phyloP scores from a whole-genome alignment of 768 basidiomycete genomes.

The Peribolospora baueri region DNA sequence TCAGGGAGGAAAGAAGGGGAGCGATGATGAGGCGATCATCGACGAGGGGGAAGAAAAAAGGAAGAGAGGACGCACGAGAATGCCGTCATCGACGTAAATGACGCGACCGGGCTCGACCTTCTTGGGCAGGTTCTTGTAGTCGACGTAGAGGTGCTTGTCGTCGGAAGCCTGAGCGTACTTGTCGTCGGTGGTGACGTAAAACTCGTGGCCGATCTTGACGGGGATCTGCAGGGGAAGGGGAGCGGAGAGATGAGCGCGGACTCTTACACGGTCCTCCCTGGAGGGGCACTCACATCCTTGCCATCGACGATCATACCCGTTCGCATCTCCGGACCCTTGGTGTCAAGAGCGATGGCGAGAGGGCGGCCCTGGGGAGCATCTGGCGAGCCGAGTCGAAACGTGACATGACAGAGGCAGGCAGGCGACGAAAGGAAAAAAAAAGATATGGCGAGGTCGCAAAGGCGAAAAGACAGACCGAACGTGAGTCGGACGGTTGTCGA shows the following conservation, averaged over 20 bases:
- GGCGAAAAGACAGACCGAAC: not conserved
- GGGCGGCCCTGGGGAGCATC: constrained; percentile 59
- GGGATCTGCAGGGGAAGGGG: constrained; percentile 22
- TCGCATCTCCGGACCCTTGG: constrained; percentile 98
- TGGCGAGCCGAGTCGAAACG: constrained; percentile 12
- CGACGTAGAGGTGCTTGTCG: constrained; percentile 66
- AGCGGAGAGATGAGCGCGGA: not conserved
- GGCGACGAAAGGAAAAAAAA: too few relatives aligned
- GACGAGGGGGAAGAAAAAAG: constrained; percentile 11
- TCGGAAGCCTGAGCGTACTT: constrained; percentile 56
- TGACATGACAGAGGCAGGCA: too few relatives aligned
- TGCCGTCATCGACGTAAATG: constrained; percentile 92
- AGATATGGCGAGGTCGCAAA: too few relatives aligned
- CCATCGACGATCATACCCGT: constrained; percentile 75
- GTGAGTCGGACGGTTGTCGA: constrained; percentile 4
- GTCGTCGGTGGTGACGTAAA: constrained; percentile 62
- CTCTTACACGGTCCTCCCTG: not conserved
- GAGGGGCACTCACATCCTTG: constrained; percentile 41
- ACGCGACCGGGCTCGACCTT: constrained; percentile 92
- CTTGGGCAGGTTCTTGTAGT: constrained; percentile 87
- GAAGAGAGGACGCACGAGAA: constrained; percentile 10
- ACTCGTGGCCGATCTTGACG: constrained; percentile 77
- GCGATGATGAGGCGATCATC: not conserved
- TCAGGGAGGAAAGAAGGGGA: not conserved
- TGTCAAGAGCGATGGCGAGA: constrained; percentile 91